These are phyloP conservation scores for Bathelium albidoporum DNA, from an alignment of 495 filamentous ascomycete species.

Conservation along the genomic window DNA sequence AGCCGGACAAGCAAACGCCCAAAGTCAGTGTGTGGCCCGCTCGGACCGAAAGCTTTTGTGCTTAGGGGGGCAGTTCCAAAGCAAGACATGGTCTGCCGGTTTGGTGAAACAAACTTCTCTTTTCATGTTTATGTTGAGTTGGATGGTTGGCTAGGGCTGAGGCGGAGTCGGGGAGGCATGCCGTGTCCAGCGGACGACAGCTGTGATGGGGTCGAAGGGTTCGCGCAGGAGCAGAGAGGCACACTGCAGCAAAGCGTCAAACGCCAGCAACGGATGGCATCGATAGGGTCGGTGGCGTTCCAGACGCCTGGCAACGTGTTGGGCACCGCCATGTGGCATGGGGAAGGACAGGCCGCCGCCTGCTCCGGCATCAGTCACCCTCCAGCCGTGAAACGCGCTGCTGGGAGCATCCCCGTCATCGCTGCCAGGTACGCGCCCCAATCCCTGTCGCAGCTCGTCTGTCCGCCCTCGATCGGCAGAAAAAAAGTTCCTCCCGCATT, in stretches of 20 bases:
- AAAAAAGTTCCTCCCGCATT: too few species aligned
- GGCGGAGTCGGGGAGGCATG: too few species aligned
- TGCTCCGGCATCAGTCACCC: neutral
- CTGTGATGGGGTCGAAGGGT: neutral
- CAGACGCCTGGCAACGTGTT: neutral
- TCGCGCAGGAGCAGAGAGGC: neutral
- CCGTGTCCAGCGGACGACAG: neutral
- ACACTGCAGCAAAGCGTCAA: neutral
- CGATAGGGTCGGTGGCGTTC: neutral
- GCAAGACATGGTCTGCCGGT: neutral
- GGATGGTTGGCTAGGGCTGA: too few species aligned
- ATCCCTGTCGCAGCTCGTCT: neutral
- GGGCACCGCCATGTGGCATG: neutral
- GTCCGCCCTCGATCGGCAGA: neutral
- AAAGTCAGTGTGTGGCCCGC: neutral
- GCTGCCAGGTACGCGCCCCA: constrained; percentile 1
- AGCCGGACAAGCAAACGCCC: neutral
- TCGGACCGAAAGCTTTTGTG: neutral
- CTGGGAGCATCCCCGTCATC: neutral
- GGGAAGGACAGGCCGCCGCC: neutral
- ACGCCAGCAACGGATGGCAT: neutral
- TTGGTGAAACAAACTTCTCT: neutral
- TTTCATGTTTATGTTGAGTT: too few species aligned
- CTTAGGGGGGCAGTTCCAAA: neutral
- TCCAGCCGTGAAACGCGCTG: neutral